A percentile compares a stretch with the other conserved stretches of the same genome.
These are phyloP conservation scores for Diplodia corticola DNA, from an alignment of 2,329 filamentous ascomycete species.

Conservation along the genomic window DNA sequence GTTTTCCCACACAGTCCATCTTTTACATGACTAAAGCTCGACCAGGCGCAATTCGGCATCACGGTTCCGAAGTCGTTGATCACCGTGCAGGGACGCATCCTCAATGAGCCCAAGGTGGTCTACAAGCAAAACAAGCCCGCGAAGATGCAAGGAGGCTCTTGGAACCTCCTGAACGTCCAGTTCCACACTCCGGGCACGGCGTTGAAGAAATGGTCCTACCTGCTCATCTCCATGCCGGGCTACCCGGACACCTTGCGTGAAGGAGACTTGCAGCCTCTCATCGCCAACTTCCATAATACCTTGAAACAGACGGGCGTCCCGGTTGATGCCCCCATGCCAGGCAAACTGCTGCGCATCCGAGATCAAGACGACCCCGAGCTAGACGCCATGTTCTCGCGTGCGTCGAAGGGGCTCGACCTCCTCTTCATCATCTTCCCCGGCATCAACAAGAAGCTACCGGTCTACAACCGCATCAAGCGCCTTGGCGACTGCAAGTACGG, in stretches of 20 bases:
- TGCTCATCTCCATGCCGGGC: constrained; percentile 7
- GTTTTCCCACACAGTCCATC: neutral
- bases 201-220: constrained; percentile 10
- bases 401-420: constrained; percentile 56
- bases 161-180: constrained; percentile 61
- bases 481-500: constrained; percentile 28
- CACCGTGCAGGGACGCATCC: constrained; percentile 70
- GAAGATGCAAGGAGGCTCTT: constrained; percentile 56
- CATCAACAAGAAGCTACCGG: constrained; percentile 29
- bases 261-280: neutral
- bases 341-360: constrained; percentile 52
- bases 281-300: constrained; percentile 59
- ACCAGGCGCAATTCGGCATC: constrained; percentile 58
- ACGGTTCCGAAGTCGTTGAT: constrained; percentile 62
- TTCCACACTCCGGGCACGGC: neutral
- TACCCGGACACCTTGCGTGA: neutral
- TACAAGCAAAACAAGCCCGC: constrained; percentile 52
- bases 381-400: constrained; percentile 59
- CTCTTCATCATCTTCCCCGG: constrained; percentile 35
- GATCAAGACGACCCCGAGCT: constrained; percentile 37
- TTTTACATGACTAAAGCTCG: neutral
- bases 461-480: constrained; percentile 34
- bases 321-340: constrained; percentile 68
- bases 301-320: constrained; percentile 67
- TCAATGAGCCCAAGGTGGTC: constrained; percentile 59